These are phyloP conservation scores for Blastobotrys buckinghamii DNA, from an alignment of 1,139 yeast genomes.

Conservation along the genomic window DNA sequence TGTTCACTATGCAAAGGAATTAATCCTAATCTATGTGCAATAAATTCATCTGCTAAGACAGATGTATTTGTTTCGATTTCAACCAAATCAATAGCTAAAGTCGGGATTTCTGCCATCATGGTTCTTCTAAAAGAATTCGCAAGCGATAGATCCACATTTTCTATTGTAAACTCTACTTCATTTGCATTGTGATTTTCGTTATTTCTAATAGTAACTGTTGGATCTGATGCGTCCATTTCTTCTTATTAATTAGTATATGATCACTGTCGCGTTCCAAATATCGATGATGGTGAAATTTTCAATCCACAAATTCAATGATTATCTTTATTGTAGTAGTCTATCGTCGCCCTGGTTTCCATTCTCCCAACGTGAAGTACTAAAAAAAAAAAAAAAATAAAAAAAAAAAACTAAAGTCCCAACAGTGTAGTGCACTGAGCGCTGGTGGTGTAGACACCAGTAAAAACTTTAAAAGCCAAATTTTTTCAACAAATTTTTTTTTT, in stretches of 20 bases:
- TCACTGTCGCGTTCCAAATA: no score
- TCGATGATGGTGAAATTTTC: no score
- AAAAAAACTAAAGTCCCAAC: no score
- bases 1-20: slow-evolving; percentile 83
- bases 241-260: not conserved
- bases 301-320: no score
- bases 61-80: slow-evolving; percentile 92
- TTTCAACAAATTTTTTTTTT: not conserved
- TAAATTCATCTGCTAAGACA: slow-evolving; percentile 93
- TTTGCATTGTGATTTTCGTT: slow-evolving; percentile 59
- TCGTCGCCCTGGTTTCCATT: no score
- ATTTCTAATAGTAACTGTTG: slow-evolving; percentile 88
- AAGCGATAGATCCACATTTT: slow-evolving; percentile 80
- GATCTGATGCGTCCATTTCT: slow-evolving; percentile 43
- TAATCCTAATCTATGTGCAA: slow-evolving; percentile 87
- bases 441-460: not conserved
- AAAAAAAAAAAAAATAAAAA: no score
- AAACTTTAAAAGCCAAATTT: not conserved
- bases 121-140: slow-evolving; percentile 91
- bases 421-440: no score
- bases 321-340: no score
- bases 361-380: no score
- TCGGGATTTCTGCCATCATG: slow-evolving; percentile 95
- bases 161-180: slow-evolving; percentile 73
- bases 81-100: slow-evolving; percentile 88